Evolutionary conservation across 352 stramenopile genomes (phyloP).

Genomic region (Globisporangium viniferum): DNA sequence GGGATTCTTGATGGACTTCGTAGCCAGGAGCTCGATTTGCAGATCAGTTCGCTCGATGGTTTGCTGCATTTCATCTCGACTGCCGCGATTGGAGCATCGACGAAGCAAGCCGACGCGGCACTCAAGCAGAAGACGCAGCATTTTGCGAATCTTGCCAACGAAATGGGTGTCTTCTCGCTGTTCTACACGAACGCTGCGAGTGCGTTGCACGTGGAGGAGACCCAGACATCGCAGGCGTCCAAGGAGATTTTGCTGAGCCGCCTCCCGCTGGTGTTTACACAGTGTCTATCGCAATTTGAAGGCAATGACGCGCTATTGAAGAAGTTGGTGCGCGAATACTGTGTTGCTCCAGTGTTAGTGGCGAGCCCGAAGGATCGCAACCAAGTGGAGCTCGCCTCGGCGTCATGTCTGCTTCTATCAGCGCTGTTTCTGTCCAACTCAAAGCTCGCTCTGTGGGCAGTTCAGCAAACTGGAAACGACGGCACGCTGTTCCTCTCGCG

Average conservation of each 20-base stretch:
- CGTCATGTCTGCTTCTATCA: slow-evolving; percentile 69
- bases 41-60: slow-evolving; percentile 69
- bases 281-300: slow-evolving; percentile 76
- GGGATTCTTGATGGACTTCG: slow-evolving; percentile 69
- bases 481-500: slow-evolving; percentile 49
- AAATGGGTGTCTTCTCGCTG: slow-evolving; percentile 75
- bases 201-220: slow-evolving; percentile 33
- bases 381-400: slow-evolving; percentile 49
- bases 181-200: slow-evolving; percentile 56
- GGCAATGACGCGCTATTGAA: slow-evolving; percentile 59
- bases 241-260: slow-evolving; percentile 60
- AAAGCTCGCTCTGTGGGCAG: slow-evolving; percentile 74
- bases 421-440: slow-evolving; percentile 79
- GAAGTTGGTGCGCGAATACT: slow-evolving; percentile 66
- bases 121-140: slow-evolving; percentile 31
- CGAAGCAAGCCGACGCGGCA: slow-evolving; percentile 15
- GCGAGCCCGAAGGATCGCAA: slow-evolving; percentile 38
- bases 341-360: slow-evolving; percentile 57
- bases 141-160: slow-evolving; percentile 59
- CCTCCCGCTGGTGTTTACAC: slow-evolving; percentile 80
- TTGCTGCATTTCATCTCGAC: slow-evolving; percentile 76
- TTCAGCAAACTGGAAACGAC: slow-evolving; percentile 64
- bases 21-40: slow-evolving; percentile 54
- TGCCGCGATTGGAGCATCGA: slow-evolving; percentile 21
- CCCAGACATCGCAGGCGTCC: slow-evolving; percentile 16